Evolutionary conservation across 306 rosid genomes (phyloP).

Genomic region (Cicer pinnatifidum): DNA sequence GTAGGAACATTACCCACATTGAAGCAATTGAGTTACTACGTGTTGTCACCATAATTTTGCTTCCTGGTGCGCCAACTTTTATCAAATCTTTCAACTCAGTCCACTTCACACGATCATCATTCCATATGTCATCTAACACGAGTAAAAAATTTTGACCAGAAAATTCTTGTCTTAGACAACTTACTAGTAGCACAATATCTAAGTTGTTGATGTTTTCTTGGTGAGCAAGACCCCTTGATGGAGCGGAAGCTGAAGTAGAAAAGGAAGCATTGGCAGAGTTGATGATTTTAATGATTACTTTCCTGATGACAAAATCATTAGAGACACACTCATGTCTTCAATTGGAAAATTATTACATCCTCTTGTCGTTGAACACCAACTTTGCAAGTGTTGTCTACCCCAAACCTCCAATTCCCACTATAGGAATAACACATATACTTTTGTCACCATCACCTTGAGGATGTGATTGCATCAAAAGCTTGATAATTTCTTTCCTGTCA

Average conservation of each 20-base stretch:
- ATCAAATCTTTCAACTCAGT: background rate
- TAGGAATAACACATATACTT: slow-evolving; percentile 3
- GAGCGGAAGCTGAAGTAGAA: too few relatives aligned
- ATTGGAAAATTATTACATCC: background rate
- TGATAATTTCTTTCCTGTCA: background rate
- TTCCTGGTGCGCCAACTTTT: background rate
- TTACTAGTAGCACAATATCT: background rate
- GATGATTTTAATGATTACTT: too few relatives aligned
- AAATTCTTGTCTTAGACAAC: background rate
- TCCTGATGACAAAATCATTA: background rate
- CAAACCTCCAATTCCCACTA: slow-evolving; percentile 31
- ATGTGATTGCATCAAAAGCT: slow-evolving; percentile 5
- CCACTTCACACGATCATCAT: background rate
- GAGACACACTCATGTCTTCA: too few relatives aligned
- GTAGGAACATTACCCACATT: slow-evolving; percentile 8
- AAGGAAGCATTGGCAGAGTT: too few relatives aligned
- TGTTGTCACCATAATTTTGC: slow-evolving; percentile 27
- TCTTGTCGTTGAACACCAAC: background rate
- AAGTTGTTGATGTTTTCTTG: background rate
- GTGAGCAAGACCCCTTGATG: background rate
- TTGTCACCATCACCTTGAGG: background rate
- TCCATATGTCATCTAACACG: slow-evolving; percentile 8
- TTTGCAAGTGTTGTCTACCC: slow-evolving; percentile 35
- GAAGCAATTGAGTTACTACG: slow-evolving; percentile 10
- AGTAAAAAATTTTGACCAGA: background rate